phyloP scores from a whole-genome alignment of 1,139 yeast genomes.

The Candida mesenterica region DNA sequence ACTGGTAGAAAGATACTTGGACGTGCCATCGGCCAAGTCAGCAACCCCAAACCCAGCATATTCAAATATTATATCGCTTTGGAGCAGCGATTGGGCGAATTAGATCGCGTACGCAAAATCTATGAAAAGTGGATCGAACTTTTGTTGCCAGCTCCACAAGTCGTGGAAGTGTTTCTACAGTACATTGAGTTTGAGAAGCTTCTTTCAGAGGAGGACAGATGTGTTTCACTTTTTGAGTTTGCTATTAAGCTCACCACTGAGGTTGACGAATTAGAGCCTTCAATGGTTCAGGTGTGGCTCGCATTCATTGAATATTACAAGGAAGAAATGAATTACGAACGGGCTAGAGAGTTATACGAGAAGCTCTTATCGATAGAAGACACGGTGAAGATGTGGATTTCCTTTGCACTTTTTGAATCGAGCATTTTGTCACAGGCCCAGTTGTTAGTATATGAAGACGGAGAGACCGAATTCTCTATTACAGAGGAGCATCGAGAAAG shows the following conservation, averaged over 20 bases:
- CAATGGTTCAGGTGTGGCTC: background rate
- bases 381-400: conserved; percentile 56
- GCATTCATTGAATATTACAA: conserved; percentile 57
- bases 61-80: conserved; percentile 62
- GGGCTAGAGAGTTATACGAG: conserved; percentile 55
- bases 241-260: conserved; percentile 31
- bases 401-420: conserved; percentile 70
- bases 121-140: conserved; percentile 71
- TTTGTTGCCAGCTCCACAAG: conserved; percentile 39
- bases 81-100: conserved; percentile 60
- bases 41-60: conserved; percentile 53
- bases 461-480: conserved; percentile 47
- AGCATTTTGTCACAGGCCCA: conserved; percentile 61
- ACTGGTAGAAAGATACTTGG: conserved; percentile 74
- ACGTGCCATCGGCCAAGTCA: conserved; percentile 58
- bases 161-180: conserved; percentile 30
- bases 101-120: conserved; percentile 73
- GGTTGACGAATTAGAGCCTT: conserved; percentile 6
- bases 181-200: conserved; percentile 69
- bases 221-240: conserved; percentile 58
- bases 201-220: conserved; percentile 69
- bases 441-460: conserved; percentile 33
- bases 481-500: conserved; percentile 50
- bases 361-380: conserved; percentile 29
- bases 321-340: conserved; percentile 55